Base-by-base conservation (phyloP, 768 basidiomycete species). In the Cubamyces sp. region DNA sequence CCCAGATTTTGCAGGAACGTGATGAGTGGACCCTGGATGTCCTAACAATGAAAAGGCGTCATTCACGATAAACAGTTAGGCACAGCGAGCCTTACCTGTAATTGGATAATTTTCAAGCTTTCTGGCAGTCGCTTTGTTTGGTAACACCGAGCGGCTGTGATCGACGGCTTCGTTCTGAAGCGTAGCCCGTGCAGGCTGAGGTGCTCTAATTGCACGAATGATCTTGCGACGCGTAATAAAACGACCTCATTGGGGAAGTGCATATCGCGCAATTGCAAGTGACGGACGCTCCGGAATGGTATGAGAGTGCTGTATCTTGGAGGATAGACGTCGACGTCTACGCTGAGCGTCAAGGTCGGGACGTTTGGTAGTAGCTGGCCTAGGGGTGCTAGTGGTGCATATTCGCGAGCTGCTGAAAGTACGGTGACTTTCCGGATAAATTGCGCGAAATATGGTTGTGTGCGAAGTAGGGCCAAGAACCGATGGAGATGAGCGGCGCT, bases 301-400 rank as follows among this genome's bases (percentile, higher is more conserved):
- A 30, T 0, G 45, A 57, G 23, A 1, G 14, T 14, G 5, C 21
- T 15, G 21, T 57, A 57, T 19, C 3, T 23, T 3, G 45, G 19
- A 6, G 55, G 55, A 30, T 57, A 57, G 15, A 21, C 16, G 2
- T 34, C 25, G 43, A 43, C 37, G 19, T 57, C 55, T 9, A 57
- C 1, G n/a, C 45, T 21, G 4, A 57, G n/a, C 18, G 15, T n/a
- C 0, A 55, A 21, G 3, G 45, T 23, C 19, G 19, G 45, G 3
- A 21, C 16, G 19, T 46, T 19, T 1, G 19, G 45, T 12, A 46
- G 19, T 8, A n/a, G 11, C 6, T 8, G 15, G 8, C 45, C 19
- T 12, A 46, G 45, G 21, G 16, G 19, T 1, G 2, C 19, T 2
- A 53, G 39, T 11, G 52, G 52, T 18, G 40, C 3, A 37, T 53